These are phyloP conservation scores for Coemansia sp. DNA, from an alignment of 192 early-diverging fungal species.

Conservation along the genomic window DNA sequence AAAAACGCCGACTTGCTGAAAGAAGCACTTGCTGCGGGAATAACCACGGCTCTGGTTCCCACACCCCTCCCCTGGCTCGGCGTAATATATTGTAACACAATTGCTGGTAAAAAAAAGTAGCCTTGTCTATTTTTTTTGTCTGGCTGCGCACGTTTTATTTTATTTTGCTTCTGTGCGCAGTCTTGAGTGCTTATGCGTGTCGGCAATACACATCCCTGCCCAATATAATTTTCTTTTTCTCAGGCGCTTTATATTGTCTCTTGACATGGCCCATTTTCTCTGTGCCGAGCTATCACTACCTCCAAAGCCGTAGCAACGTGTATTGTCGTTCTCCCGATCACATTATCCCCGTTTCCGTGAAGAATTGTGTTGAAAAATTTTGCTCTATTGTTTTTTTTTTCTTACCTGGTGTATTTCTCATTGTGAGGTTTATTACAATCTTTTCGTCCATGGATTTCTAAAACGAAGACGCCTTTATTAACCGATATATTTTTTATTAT, in stretches of 20 bases:
- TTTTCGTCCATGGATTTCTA: not conserved
- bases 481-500: not conserved
- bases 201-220: not conserved
- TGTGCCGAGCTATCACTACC: not conserved
- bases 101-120: not conserved
- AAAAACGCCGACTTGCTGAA: not conserved
- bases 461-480: conserved; percentile 1
- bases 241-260: not conserved
- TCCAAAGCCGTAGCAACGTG: not conserved
- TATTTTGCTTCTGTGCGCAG: not conserved
- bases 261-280: not conserved
- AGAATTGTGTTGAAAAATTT: not conserved
- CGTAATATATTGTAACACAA: not conserved
- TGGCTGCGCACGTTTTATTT: conserved; percentile 4
- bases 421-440: not conserved
- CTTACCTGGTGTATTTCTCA: not conserved
- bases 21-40: not conserved
- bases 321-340: conserved; percentile 7
- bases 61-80: not conserved
- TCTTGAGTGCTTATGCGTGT: not conserved
- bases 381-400: not conserved
- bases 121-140: not conserved
- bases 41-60: not conserved
- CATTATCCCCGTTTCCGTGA: not conserved
- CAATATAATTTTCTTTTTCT: not conserved